These are phyloP conservation scores for Ephemerocybe angulata DNA, from an alignment of 768 basidiomycete species.

Conservation along the genomic window DNA sequence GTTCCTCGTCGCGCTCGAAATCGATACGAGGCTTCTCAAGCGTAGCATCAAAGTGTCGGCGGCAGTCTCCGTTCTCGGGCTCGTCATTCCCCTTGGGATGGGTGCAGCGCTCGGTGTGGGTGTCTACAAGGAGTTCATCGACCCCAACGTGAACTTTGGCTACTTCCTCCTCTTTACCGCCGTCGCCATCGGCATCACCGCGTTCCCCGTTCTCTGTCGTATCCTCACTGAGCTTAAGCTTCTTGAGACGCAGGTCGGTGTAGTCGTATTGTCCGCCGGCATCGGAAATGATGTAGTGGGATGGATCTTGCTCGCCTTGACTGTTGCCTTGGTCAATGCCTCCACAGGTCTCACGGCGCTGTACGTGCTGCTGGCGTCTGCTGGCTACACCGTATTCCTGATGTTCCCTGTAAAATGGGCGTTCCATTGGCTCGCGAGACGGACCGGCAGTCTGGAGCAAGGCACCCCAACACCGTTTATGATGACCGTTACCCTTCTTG, in stretches of 20 bases:
- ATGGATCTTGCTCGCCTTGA: constrained; percentile 81
- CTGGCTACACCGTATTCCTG: constrained; percentile 65
- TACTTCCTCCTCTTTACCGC: constrained; percentile 85
- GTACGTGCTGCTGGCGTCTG: constrained; percentile 66
- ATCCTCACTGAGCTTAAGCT: constrained; percentile 82
- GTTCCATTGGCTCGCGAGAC: constrained; percentile 62
- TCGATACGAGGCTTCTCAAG: constrained; percentile 67
- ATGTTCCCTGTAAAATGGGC: constrained; percentile 61
- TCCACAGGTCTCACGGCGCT: constrained; percentile 70
- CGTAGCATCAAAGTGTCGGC: constrained; percentile 58
- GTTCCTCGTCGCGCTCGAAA: constrained; percentile 82
- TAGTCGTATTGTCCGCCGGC: constrained; percentile 78
- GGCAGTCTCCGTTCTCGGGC: constrained; percentile 61
- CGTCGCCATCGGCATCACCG: constrained; percentile 78
- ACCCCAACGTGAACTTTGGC: constrained; percentile 59
- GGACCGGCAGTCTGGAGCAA: constrained; percentile 69
- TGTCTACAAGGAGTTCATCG: constrained; percentile 66
- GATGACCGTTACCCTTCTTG: constrained; percentile 73
- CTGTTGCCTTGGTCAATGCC: constrained; percentile 82
- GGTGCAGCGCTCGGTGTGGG: constrained; percentile 75
- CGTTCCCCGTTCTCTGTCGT: constrained; percentile 79
- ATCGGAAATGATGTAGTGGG: constrained; percentile 76
- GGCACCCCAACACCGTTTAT: constrained; percentile 69
- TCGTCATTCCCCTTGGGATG: constrained; percentile 74
- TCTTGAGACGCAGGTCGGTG: constrained; percentile 78